Percentiles rank a stretch among this genome's conserved stretches.
Evolutionary conservation across 352 stramenopile genomes (phyloP).

Genomic region (Pythium aphanidermatum): DNA sequence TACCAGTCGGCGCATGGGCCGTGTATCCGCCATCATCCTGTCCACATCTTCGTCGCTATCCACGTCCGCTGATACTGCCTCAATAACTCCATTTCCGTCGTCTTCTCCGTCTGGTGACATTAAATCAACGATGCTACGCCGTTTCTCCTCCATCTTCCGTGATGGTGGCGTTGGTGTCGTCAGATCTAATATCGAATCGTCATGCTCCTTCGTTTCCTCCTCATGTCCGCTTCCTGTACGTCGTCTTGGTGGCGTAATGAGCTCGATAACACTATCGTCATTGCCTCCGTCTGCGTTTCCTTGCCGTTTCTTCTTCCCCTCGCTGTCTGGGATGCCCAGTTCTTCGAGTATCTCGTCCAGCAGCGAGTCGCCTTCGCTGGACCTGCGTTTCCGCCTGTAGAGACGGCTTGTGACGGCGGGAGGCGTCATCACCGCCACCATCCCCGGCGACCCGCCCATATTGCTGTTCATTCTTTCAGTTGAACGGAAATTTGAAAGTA

Average conservation of each 20-base stretch:
- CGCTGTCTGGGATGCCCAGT: constrained; percentile 16
- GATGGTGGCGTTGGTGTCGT: constrained; percentile 20
- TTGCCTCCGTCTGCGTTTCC: neutral
- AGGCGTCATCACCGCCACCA: neutral
- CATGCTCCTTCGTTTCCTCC: neutral
- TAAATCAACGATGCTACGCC: constrained; percentile 47
- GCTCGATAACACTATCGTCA: constrained; percentile 7
- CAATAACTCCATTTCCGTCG: constrained; percentile 1
- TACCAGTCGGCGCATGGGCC: too few species aligned
- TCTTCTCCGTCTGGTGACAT: constrained; percentile 22
- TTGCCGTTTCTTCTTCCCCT: constrained; percentile 7
- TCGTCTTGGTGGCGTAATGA: constrained; percentile 17
- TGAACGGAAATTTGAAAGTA: neutral
- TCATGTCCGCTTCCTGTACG: too few species aligned
- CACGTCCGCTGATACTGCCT: constrained; percentile 2
- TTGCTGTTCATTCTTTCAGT: neutral
- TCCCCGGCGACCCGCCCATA: too few species aligned
- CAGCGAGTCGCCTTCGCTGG: constrained; percentile 6
- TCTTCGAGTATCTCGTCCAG: constrained; percentile 18
- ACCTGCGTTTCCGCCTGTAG: constrained; percentile 1
- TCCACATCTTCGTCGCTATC: neutral
- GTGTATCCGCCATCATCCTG: too few species aligned
- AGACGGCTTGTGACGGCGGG: neutral
- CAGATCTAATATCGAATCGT: constrained; percentile 10
- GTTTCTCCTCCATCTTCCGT: constrained; percentile 10